phyloP scores from a whole-genome alignment of 768 basidiomycete species.

The Cubamyces lactineus region DNA sequence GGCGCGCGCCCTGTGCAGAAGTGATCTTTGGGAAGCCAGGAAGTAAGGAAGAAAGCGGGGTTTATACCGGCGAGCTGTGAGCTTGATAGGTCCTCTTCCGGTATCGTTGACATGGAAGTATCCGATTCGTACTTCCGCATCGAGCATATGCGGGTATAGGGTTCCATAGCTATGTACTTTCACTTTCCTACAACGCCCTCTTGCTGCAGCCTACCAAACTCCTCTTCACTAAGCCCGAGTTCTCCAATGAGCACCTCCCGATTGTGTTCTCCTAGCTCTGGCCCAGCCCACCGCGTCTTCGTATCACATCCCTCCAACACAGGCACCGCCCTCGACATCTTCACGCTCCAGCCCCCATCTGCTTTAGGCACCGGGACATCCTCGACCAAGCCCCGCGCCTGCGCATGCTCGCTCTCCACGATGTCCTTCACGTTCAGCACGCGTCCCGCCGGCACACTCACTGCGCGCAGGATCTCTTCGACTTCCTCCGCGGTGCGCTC shows the following conservation, averaged over 20 bases:
- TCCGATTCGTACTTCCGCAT: not conserved
- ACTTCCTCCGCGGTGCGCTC: constrained; percentile 56
- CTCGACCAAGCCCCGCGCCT: constrained; percentile 57
- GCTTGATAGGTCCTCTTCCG: not conserved
- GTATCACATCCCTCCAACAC: constrained; percentile 60
- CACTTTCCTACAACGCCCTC: constrained; percentile 33
- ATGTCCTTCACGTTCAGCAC: constrained; percentile 68
- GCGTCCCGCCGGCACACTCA: constrained; percentile 65
- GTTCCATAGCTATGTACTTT: not conserved
- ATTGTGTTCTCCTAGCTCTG: constrained; percentile 56
- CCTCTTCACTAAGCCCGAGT: constrained; percentile 33
- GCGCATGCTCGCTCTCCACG: constrained; percentile 57
- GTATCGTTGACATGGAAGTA: too few species aligned
- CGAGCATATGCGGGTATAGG: not conserved
- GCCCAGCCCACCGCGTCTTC: constrained; percentile 69
- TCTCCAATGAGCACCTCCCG: constrained; percentile 37
- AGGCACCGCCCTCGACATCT: constrained; percentile 69
- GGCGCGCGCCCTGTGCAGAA: constrained; percentile 33
- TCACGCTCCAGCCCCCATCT: constrained; percentile 58
- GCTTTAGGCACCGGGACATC: constrained; percentile 55
- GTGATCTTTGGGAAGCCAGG: constrained; percentile 38
- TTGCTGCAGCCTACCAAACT: constrained; percentile 29
- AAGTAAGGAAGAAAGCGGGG: constrained; percentile 24
- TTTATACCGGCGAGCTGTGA: constrained; percentile 27
- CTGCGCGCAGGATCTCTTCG: constrained; percentile 48